Evolutionary conservation across 495 filamentous ascomycete species (phyloP).

Genomic region (Aspergillus mulundensis): DNA sequence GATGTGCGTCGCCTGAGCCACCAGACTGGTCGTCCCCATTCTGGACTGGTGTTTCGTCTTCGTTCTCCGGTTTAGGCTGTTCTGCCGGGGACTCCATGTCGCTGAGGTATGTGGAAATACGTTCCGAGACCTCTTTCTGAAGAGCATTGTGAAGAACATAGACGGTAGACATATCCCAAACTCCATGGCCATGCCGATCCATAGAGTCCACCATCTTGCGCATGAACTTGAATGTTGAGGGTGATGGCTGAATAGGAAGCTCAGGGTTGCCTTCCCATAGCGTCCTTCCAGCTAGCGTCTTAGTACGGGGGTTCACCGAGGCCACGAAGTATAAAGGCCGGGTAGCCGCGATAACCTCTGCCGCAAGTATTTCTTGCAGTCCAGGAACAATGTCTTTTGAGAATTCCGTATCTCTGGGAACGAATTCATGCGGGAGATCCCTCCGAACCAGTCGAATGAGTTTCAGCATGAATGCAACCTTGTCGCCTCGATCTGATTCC

Average conservation of each 20-base stretch:
- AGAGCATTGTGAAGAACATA: slow-evolving; percentile 55
- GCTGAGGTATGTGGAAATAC: slow-evolving; percentile 22
- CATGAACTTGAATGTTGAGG: slow-evolving; percentile 69
- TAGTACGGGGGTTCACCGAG: slow-evolving; percentile 12
- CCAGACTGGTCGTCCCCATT: slow-evolving; percentile 2
- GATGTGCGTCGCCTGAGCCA: slow-evolving; percentile 13
- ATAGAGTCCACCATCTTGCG: slow-evolving; percentile 61
- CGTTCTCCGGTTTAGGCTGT: slow-evolving; percentile 9
- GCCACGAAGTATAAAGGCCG: slow-evolving; percentile 5
- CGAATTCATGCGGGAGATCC: slow-evolving; percentile 50
- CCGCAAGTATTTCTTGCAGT: slow-evolving; percentile 54
- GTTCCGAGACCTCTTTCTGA: slow-evolving; percentile 27
- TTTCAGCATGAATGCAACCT: slow-evolving; percentile 70
- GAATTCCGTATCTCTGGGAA: slow-evolving; percentile 35
- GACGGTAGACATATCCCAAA: slow-evolving; percentile 77
- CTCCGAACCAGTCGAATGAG: slow-evolving; percentile 70
- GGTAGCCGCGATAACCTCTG: slow-evolving; percentile 25
- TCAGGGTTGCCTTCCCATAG: slow-evolving; percentile 77
- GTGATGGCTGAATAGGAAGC: slow-evolving; percentile 78
- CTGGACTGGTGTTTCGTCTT: neutral
- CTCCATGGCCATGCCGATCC: slow-evolving; percentile 64
- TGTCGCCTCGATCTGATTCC: slow-evolving; percentile 41
- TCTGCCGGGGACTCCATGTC: slow-evolving; percentile 18
- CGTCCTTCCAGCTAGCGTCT: slow-evolving; percentile 41
- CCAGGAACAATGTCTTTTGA: slow-evolving; percentile 47